Base-by-base conservation (phyloP, 495 filamentous ascomycete species). In the Penicillium parvum region DNA sequence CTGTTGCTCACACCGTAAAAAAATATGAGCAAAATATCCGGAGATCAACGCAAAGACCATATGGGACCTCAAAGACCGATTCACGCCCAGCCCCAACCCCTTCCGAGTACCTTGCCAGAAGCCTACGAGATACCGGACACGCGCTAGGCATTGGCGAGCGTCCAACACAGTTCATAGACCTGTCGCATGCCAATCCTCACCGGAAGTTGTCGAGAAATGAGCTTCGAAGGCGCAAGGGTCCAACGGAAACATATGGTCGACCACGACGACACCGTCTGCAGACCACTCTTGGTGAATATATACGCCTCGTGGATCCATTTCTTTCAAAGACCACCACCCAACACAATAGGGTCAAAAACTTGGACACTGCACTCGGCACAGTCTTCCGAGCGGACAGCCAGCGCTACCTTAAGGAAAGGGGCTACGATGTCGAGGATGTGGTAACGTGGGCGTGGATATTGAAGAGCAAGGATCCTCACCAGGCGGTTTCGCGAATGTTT, bases 381-480 rank as follows among this genome's bases (percentile, higher is more conserved):
- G 61, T 75, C 11, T 76, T 79, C 25, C 49, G 57, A 37, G 7
- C 42, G 1, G 43, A 57, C 8, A 53, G 43, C 8, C 7, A 57
- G 20, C 43, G 32, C 0, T 74, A 65, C 19, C 57, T 84, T 2
- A 41, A 27, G 4, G 22, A 26, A 5, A 62, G 63, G 23, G 68
- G 70, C 3, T 78, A 71, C 45, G 53, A 46, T 19, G 40, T 64
- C 3, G 49, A 61, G n/a, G 76, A 84, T 61, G 66, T 84, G 18
- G 60, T 73, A 41, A 47, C 60, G 5, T 85, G 81, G 81, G 66
- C 71, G 5, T 81, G 76, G 76, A 64, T 84, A 11, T 46, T 85
- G 40, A 70, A 60, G 25, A 65, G 71, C 19, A 45, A 47, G 19
- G 64, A 69, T 36, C 38, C 63, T 0, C 57, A 65, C 11, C 45